Conservation (phyloP, 192 early-diverging fungal genomes). For the Backusella luteola region DNA sequence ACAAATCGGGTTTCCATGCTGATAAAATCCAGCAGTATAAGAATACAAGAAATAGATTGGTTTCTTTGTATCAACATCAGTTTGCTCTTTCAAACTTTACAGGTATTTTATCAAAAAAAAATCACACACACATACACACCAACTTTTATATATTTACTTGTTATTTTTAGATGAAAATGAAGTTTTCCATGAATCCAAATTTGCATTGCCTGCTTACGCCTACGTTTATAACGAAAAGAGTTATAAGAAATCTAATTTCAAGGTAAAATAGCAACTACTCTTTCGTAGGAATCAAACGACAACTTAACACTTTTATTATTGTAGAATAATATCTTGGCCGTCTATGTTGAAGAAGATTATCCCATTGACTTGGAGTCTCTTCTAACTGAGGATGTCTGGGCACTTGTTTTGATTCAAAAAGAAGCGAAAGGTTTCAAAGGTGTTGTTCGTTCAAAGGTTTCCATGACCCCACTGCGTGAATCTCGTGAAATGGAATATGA, state of each 20-base stretch:
- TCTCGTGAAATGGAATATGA: slow-evolving; percentile 13
- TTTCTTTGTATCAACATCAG: slow-evolving; percentile 3
- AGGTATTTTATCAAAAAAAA: neutral
- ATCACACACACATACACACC: too few relatives aligned
- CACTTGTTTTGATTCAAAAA: neutral
- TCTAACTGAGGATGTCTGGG: slow-evolving; percentile 10
- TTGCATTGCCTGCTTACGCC: neutral
- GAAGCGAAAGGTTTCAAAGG: neutral
- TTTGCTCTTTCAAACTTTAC: neutral
- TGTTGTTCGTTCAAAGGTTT: neutral
- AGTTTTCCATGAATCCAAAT: neutral
- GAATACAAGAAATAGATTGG: neutral
- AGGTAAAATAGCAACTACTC: neutral
- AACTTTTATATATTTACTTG: neutral
- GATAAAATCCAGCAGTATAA: neutral
- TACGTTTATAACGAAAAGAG: neutral
- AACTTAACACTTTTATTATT: neutral
- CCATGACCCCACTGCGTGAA: neutral
- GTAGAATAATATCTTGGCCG: slow-evolving; percentile 11
- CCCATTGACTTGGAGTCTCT: neutral
- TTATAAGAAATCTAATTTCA: neutral
- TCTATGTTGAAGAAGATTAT: slow-evolving; percentile 12
- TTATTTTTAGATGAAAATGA: slow-evolving; percentile 7
- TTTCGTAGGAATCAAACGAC: too few relatives aligned
- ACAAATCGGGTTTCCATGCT: neutral